A percentile compares a stretch with the other conserved stretches of the same genome.
phyloP scores from a whole-genome alignment of 257 asterid genomes.

The Apocynum venetum region DNA sequence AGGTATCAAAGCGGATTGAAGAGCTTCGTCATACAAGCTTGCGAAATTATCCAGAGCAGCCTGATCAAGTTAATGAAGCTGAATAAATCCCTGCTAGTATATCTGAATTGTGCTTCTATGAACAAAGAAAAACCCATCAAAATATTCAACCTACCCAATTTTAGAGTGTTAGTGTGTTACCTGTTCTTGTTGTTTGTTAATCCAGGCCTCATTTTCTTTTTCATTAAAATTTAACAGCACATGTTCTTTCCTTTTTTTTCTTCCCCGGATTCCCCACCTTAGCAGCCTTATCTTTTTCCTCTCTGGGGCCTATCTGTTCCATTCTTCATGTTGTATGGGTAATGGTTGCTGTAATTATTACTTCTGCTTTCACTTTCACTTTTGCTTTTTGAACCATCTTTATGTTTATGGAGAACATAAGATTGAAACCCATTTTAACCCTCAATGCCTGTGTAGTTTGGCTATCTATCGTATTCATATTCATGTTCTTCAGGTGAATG shows the following conservation, averaged over 20 bases:
- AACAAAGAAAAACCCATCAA: slow-evolving; percentile 10
- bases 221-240: slow-evolving; percentile 10
- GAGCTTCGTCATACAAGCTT: slow-evolving; percentile 27
- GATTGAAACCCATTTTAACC: slow-evolving; percentile 11
- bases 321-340: slow-evolving; percentile 27
- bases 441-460: slow-evolving; percentile 7
- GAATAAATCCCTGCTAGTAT: background rate
- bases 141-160: slow-evolving; percentile 11
- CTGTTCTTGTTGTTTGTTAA: slow-evolving; percentile 18
- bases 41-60: slow-evolving; percentile 9
- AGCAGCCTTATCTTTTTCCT: slow-evolving; percentile 17
- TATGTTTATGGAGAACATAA: slow-evolving; percentile 10
- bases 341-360: slow-evolving; percentile 23
- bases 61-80: slow-evolving; percentile 29
- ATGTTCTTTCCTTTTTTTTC: slow-evolving; percentile 5
- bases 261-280: slow-evolving; percentile 7
- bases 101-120: slow-evolving; percentile 11
- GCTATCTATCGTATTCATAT: background rate
- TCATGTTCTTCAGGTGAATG: background rate
- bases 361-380: slow-evolving; percentile 35
- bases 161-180: slow-evolving; percentile 11
- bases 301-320: slow-evolving; percentile 19
- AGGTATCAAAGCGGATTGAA: slow-evolving; percentile 29
- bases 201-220: slow-evolving; percentile 18
- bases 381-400: slow-evolving; percentile 28